Conservation (phyloP, 441 rosid species). For the Bocquillonia castaneifolia region DNA sequence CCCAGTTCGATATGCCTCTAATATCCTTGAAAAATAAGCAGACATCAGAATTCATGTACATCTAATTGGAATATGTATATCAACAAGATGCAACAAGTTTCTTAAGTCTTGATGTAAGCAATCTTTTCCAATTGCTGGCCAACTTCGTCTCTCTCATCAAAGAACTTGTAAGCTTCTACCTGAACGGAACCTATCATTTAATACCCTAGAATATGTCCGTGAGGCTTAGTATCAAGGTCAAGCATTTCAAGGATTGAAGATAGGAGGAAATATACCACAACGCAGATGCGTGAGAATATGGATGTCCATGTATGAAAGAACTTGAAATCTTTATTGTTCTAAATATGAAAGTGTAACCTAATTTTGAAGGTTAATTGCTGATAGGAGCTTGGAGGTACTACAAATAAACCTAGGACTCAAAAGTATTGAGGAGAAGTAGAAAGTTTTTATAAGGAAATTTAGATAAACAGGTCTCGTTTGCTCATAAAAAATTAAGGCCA, state of each 20-base stretch:
- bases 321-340: not conserved
- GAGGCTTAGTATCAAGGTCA: not conserved
- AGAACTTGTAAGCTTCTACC: not conserved
- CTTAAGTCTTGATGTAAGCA: not conserved
- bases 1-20: slow-evolving; percentile 94
- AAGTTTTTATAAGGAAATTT: not conserved
- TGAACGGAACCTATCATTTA: not conserved
- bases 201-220: not conserved
- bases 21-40: slow-evolving; percentile 47
- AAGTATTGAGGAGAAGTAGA: too few species aligned
- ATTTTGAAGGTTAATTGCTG: not conserved
- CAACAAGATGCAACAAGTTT: not conserved
- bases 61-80: not conserved
- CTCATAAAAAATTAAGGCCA: not conserved
- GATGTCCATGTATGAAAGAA: not conserved
- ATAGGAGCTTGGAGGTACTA: not conserved
- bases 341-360: not conserved
- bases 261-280: not conserved
- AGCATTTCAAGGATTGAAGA: not conserved
- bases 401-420: not conserved
- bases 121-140: not conserved
- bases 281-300: not conserved
- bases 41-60: slow-evolving; percentile 18
- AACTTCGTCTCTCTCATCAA: not conserved
- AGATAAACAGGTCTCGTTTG: not conserved